Conservation (phyloP, 108 stramenopile genomes). For the Nannochloropsis oceanica region DNA sequence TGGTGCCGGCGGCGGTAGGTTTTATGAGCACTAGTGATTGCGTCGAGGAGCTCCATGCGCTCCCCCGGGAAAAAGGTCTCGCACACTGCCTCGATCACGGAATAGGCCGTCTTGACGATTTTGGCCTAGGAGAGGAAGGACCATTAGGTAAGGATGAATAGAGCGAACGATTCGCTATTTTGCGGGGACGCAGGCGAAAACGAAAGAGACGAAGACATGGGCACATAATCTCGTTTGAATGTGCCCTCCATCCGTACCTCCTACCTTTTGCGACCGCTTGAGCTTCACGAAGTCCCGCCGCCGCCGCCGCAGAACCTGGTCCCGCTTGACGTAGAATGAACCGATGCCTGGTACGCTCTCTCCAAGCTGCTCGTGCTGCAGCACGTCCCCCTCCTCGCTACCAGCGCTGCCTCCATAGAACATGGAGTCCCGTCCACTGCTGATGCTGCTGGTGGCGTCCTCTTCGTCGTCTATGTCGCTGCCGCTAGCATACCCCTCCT, state of each 20-base stretch:
- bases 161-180: too few relatives aligned
- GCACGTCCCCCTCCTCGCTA: too few relatives aligned
- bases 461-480: too few relatives aligned
- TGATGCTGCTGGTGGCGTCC: too few relatives aligned
- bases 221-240: too few relatives aligned
- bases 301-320: not conserved
- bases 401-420: too few relatives aligned
- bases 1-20: not conserved
- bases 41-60: not conserved
- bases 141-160: too few relatives aligned
- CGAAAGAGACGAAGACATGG: too few relatives aligned
- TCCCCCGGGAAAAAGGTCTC: not conserved
- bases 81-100: not conserved
- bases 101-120: not conserved
- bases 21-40: not conserved
- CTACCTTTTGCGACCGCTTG: not conserved
- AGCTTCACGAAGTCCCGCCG: not conserved
- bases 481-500: too few relatives aligned
- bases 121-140: not conserved
- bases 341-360: not conserved
- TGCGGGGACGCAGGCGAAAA: too few relatives aligned
- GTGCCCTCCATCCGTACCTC: too few relatives aligned
- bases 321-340: not conserved
- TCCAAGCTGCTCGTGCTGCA: not conserved
- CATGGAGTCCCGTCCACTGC: too few relatives aligned